Evolutionary conservation across 768 basidiomycete species (phyloP), one percentile per base, ranked within the genome.

Genomic region (Amanita brunnescens): DNA sequence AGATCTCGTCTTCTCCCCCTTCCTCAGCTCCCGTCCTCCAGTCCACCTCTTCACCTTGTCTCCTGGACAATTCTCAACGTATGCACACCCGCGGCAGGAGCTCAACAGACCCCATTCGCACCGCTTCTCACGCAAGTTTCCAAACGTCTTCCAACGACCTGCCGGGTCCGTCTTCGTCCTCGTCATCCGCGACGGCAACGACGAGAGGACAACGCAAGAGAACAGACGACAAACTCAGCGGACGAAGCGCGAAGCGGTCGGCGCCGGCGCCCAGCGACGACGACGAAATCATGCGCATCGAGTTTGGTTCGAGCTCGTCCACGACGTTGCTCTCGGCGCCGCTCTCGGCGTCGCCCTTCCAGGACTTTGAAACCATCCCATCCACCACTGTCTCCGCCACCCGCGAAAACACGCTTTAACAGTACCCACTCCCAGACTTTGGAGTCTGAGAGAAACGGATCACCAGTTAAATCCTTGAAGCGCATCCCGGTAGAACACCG

Each of bases 1-100:
- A n/a, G 47, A 47, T 47, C 10, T 23, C 16, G 47, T 38, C 47
- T n/a, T 10, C 37, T 6, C 37, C 47, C 30, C 47, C 47, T 6
- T 21, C 20, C 14, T 40, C 37, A 6, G 9, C 37, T 32, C n/a
- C 20, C 5, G 29, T 37, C n/a, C n/a, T 38, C 9, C 37, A 51
- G 23, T 51, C 49, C 39, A 23, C 13, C 6, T 41, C 49, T 6
- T 51, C 49, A 2, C 23, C 41, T 5, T 43, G 29, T n/a, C 41
- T 43, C 5, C 49, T 33, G 32, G 49, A 51, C 8, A 16, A 21
- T 26, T 32, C 30, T 18, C 29, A 14, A 21, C 24, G 24, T 24
- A 33, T 33, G 5, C 51, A 47, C 35, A 20, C 16, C 44, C 44
- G 51, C 23, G 38, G 51, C 51, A n/a, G 51, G 29, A 52, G 51